Conservation (phyloP, 192 early-diverging fungal species). For the Linnemannia elongata region DNA sequence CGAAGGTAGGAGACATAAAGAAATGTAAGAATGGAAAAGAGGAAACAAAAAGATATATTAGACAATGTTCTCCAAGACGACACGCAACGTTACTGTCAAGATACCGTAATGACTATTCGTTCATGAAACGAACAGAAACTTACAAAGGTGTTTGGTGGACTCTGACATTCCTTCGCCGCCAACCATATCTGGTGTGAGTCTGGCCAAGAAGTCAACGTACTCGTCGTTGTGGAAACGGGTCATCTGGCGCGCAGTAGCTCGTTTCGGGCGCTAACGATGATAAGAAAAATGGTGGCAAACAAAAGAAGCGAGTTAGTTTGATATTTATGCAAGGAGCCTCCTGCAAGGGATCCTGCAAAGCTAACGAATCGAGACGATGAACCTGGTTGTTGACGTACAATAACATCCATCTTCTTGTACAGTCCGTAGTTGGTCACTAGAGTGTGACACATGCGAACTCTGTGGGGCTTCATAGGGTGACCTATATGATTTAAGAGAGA, state of each 20-base stretch:
- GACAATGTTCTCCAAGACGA: background rate
- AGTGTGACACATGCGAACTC: slow-evolving; percentile 94
- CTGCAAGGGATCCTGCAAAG: background rate
- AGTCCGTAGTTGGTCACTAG: slow-evolving; percentile 94
- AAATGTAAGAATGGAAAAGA: background rate
- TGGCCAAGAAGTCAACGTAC: slow-evolving; percentile 89
- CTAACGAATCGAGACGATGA: background rate
- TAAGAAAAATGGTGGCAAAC: background rate
- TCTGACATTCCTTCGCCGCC: slow-evolving; percentile 66
- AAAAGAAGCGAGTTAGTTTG: background rate
- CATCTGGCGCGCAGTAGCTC: slow-evolving; percentile 87
- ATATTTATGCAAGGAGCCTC: background rate
- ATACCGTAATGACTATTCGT: background rate
- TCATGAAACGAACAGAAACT: background rate
- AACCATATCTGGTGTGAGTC: slow-evolving; percentile 82
- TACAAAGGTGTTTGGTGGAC: slow-evolving; percentile 70
- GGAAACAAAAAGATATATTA: background rate
- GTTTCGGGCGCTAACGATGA: slow-evolving; percentile 69
- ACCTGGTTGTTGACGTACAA: slow-evolving; percentile 56
- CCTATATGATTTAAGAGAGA: slow-evolving; percentile 40
- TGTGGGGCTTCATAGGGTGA: slow-evolving; percentile 98
- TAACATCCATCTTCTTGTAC: slow-evolving; percentile 91
- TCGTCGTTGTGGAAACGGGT: slow-evolving; percentile 95
- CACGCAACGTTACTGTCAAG: background rate
- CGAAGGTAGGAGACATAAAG: background rate